Base-by-base conservation (phyloP, 202 grass and related monocot species). In the Tripidium arundinaceum region DNA sequence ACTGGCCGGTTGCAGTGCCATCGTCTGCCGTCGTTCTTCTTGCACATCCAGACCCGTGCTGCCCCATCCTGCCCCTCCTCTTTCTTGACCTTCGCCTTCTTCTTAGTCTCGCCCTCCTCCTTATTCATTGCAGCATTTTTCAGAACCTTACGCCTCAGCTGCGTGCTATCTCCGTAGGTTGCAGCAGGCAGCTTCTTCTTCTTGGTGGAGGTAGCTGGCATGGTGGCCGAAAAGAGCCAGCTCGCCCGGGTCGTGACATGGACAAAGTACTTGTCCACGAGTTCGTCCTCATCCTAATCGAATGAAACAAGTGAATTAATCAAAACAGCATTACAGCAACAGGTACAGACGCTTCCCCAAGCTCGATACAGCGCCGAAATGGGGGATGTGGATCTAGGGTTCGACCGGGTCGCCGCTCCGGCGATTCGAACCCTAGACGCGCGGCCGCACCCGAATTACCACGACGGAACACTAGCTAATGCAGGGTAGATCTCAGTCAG, bases 11-110 rank as follows among this genome's bases (percentile, higher is more conserved):
- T 71, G 54, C 89, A 97, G 43, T 78, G 71, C 91, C 91, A 97
- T 6, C 88, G 70, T 70, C 83, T 94, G 11, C 83, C 89, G 27
- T 92, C 81, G 52, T 80, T 92, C 88, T 90, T 94, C 81, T 94
- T 92, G 89, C 89, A 92, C 18, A 27, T 75, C 71, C 65, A 39
- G 18, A 65, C 15, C 24, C 8, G 27, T 16, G 22, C 18, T 4
- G n/a, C n/a, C 19, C 4, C 72, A 0, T 16, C 50, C 31, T 41
- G 18, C 1, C 24, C 68, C 4, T 91, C 86, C 13, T 78, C 74
- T 74, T 70, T 80, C 81, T 80, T 79, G 8, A 62, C 33, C 10
- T 63, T 68, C 0, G 1, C 11, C 49, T 76, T 81, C 72, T 65
- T 65, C 62, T 38, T 69, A 13, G n/a, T n/a, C 52, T 58, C 33